Evolutionary conservation across 2,329 filamentous ascomycete species (phyloP).

Genomic region (Paracamarosporium sp.): DNA sequence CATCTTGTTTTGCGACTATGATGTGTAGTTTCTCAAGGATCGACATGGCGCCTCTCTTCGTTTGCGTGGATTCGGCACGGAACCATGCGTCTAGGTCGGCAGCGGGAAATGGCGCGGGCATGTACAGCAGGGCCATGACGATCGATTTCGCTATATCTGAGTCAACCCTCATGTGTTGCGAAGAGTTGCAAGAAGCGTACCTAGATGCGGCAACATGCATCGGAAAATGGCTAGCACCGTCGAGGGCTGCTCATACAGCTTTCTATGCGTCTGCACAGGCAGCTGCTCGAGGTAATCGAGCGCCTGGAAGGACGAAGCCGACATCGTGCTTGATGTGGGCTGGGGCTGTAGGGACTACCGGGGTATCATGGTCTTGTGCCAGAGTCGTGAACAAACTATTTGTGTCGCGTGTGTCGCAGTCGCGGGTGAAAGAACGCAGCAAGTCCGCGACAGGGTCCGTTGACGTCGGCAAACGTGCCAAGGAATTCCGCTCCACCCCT

Average conservation of each 20-base stretch:
- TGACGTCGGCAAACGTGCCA: constrained; percentile 20
- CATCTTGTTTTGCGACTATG: constrained; percentile 63
- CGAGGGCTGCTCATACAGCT: constrained; percentile 94
- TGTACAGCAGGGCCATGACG: constrained; percentile 94
- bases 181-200: constrained; percentile 53
- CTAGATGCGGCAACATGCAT: constrained; percentile 92
- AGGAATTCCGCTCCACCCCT: constrained; percentile 19
- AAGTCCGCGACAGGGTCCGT: constrained; percentile 20
- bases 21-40: constrained; percentile 89
- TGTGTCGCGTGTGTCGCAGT: neutral
- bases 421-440: neutral
- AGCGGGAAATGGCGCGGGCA: constrained; percentile 79
- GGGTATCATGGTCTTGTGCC: constrained; percentile 35
- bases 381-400: neutral
- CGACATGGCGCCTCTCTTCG: constrained; percentile 83
- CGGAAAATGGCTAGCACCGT: constrained; percentile 95
- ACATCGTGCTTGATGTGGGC: constrained; percentile 56
- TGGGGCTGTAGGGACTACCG: constrained; percentile 25
- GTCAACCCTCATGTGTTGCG: constrained; percentile 1
- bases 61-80: constrained; percentile 71
- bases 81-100: constrained; percentile 87
- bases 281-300: constrained; percentile 94
- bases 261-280: constrained; percentile 85
- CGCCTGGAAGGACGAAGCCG: constrained; percentile 63
- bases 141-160: constrained; percentile 78